These are phyloP conservation scores for Corymbia citriodora DNA, from an alignment of 441 rosid genomes.

Conservation along the genomic window DNA sequence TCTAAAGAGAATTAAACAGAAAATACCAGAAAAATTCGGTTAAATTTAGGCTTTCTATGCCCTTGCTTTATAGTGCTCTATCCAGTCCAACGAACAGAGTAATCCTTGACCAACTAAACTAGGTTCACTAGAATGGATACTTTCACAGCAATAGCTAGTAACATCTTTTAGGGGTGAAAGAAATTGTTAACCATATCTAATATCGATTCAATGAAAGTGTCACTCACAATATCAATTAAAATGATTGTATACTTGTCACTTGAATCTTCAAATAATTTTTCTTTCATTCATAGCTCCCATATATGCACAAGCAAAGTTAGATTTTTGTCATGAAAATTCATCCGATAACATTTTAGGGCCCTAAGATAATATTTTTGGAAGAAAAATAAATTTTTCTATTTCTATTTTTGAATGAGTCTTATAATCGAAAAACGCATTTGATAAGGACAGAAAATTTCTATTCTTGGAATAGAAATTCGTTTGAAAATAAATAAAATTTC, in stretches of 20 bases:
- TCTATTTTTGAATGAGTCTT: no score
- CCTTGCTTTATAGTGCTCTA: not conserved
- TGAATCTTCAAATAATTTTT: no score
- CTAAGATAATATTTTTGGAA: no score
- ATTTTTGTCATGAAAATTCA: not conserved
- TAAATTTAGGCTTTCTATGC: not conserved
- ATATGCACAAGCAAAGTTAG: not conserved
- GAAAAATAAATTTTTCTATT: no score
- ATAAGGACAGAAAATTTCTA: no score
- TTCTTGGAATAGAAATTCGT: no score
- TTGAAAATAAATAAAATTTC: no score
- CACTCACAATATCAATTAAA: not conserved
- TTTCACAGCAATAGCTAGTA: not conserved
- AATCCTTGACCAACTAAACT: not conserved
- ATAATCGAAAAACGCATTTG: no score
- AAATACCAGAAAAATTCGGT: not conserved
- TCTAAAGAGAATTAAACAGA: not conserved
- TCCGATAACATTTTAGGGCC: not conserved
- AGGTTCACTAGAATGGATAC: not conserved
- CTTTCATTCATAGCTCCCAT: not conserved
- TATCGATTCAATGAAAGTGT: not conserved
- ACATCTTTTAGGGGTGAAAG: not conserved
- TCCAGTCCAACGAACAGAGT: not conserved
- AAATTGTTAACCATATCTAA: no score
- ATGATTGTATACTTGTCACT: no score